Evolutionary conservation across 169 alveolate species (phyloP), one percentile per base, ranked within the genome.

Genomic region (Babesia gibsoni): DNA sequence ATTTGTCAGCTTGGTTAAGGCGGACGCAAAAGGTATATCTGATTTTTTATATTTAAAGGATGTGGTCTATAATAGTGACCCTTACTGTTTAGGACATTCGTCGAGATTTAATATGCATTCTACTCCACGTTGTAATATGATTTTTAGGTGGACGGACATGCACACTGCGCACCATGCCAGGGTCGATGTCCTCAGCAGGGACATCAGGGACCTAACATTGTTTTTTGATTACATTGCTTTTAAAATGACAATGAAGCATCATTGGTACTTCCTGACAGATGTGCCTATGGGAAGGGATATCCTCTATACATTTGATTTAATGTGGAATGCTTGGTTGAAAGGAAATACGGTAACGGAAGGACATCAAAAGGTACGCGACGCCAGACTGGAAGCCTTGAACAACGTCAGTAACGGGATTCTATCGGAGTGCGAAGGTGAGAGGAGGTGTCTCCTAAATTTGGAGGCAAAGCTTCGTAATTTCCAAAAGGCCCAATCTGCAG

Each of bases 201-300:
- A 27, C 5, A 18, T 41, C 27, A 29, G 1, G 6, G 46, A 58
- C 30, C 12, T 36, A n/a, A 6, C 12, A 8, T 14, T 2, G 53
- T 33, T 36, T 23, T 58, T 58, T 30, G 68, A 58, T 36, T 36
- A 25, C 4, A 7, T 23, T 12, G 9, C 68, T 3, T 23, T 58
- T 20, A 7, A 33, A 9, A 5, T 32, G 35, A 6, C 23, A 27
- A 14, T 12, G 7, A 32, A 18, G 3, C 37, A 3, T 23, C 18
- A 39, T 5, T 58, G 52, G 68, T n/a, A 58, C 53, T 58, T 58
- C 29, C 14, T 58, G 37, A 58, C 68, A 4, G 68, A 58, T 29
- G 12, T 39, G 3, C 27, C 0, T 4, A 1, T 2, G 1, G 20
- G 5, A 18, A 39, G 29, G 8, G 53, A 7, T 0, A 36, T 36